phyloP scores from a whole-genome alignment of 495 filamentous ascomycete species.

The Penicillium psychrofluorescens region DNA sequence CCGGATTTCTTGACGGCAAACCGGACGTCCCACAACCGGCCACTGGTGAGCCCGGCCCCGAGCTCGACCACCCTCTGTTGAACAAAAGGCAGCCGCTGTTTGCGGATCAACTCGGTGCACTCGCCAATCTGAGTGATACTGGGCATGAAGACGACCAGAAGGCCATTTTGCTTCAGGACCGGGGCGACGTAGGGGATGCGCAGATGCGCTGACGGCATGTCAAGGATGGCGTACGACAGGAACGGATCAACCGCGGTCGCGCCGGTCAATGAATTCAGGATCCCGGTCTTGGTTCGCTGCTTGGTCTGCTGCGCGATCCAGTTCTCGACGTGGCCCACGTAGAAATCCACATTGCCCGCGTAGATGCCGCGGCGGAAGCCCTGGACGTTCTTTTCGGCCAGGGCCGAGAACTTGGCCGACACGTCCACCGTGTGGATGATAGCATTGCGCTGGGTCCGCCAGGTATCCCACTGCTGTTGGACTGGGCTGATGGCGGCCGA shows the following conservation, averaged over 20 bases:
- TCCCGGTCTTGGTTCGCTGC: constrained; percentile 16
- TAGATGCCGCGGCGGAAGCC: constrained; percentile 68
- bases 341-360: constrained; percentile 57
- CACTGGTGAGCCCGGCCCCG: constrained; percentile 46
- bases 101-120: constrained; percentile 46
- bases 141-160: constrained; percentile 63
- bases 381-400: constrained; percentile 52
- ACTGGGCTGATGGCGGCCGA: constrained; percentile 4
- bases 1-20: constrained; percentile 38
- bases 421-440: constrained; percentile 67
- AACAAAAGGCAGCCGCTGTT: constrained; percentile 44
- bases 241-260: constrained; percentile 41
- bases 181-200: constrained; percentile 51
- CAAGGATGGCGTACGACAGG: constrained; percentile 59
- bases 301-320: constrained; percentile 50
- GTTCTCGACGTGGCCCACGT: constrained; percentile 55
- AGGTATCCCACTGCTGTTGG: constrained; percentile 33
- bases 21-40: constrained; percentile 61
- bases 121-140: constrained; percentile 69
- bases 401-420: constrained; percentile 46
- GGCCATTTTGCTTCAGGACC: constrained; percentile 53
- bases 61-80: constrained; percentile 62
- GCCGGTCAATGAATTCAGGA: constrained; percentile 9
- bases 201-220: constrained; percentile 55
- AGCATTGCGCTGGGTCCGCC: constrained; percentile 49